A percentile compares a stretch with the other conserved stretches of the same genome.
phyloP scores from a whole-genome alignment of 2,329 filamentous ascomycete genomes.

The Penicillium sp. region DNA sequence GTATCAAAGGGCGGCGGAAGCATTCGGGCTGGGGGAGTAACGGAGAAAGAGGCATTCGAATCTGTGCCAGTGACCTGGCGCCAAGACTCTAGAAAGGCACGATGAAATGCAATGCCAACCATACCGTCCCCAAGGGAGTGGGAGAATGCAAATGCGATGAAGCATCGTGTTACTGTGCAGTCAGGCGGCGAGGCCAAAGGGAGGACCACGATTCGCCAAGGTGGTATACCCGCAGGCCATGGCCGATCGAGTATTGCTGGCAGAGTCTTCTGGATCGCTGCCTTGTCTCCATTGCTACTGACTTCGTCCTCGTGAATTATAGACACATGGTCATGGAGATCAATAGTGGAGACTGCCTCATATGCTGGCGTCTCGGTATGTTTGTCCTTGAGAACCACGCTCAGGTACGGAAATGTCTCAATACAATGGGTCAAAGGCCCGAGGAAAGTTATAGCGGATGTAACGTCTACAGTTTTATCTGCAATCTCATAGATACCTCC shows the following conservation, averaged over 20 bases:
- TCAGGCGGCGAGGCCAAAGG: conserved; percentile 21
- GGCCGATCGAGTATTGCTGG: conserved; percentile 36
- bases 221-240: conserved; percentile 33
- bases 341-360: conserved; percentile 29
- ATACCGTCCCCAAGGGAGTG: conserved; percentile 49
- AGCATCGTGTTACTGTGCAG: conserved; percentile 21
- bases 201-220: conserved; percentile 46
- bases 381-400: conserved; percentile 36
- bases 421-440: conserved; percentile 41
- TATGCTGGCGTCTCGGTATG: conserved; percentile 41
- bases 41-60: conserved; percentile 1
- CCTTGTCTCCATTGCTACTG: conserved; percentile 10
- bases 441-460: conserved; percentile 28
- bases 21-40: conserved; percentile 17
- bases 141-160: conserved; percentile 45
- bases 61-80: not conserved
- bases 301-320: conserved; percentile 17
- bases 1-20: conserved; percentile 43
- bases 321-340: conserved; percentile 44
- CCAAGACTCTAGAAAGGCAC: conserved; percentile 36
- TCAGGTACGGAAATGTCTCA: conserved; percentile 39
- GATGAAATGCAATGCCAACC: conserved; percentile 46
- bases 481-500: conserved; percentile 37
- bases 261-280: conserved; percentile 27
- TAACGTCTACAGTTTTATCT: conserved; percentile 12